phyloP scores from a whole-genome alignment of 164 flowering plant species.

The Liriodendron chinense region DNA sequence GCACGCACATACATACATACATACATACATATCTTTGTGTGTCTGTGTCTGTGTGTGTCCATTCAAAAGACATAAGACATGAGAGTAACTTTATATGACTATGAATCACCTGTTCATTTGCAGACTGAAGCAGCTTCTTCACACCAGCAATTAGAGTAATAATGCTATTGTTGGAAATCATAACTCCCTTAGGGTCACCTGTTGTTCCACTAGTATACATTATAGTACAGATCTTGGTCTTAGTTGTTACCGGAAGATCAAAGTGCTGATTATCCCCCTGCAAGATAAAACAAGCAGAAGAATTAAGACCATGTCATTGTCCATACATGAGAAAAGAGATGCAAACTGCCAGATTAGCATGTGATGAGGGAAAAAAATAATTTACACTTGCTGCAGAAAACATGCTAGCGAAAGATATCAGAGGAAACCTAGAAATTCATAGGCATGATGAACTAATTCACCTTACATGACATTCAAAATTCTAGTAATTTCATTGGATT shows the following conservation, averaged over 20 bases:
- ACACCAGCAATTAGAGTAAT: constrained; percentile 72
- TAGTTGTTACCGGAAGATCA: constrained; percentile 63
- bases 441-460: not conserved
- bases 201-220: constrained; percentile 99
- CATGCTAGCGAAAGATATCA: not conserved
- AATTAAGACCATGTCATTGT: not conserved
- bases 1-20: not conserved
- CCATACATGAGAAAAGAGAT: no score
- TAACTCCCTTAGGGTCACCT: constrained; percentile 95
- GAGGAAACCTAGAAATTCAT: not conserved
- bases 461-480: not conserved
- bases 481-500: not conserved
- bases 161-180: constrained; percentile 79
- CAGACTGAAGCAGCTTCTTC: constrained; percentile 40
- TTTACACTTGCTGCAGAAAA: no score
- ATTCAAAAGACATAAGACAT: no score
- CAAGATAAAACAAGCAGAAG: not conserved
- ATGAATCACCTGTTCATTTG: constrained; percentile 59
- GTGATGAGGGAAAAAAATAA: no score
- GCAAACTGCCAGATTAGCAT: no score
- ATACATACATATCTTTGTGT: no score
- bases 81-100: not conserved
- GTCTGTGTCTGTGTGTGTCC: no score
- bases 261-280: constrained; percentile 65
- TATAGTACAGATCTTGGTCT: constrained; percentile 82